Percentiles rank a stretch among this genome's conserved stretches.
phyloP scores from a whole-genome alignment of 139 green algal species.

The Coelastrella sp. region DNA sequence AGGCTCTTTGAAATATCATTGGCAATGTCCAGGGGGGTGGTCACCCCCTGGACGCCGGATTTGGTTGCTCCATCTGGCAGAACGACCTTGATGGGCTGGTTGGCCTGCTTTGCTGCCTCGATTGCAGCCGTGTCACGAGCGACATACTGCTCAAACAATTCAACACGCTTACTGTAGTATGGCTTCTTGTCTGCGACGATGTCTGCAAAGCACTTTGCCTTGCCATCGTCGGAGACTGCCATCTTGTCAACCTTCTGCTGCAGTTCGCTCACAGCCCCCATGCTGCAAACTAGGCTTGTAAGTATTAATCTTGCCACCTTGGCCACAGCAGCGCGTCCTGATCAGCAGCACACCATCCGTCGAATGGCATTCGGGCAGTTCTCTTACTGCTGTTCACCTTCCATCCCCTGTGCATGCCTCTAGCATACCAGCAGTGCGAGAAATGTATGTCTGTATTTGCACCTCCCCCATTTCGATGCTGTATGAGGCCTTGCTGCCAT shows the following conservation, averaged over 20 bases:
- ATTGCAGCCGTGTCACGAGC: conserved; percentile 66
- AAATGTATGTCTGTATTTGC: too few species aligned
- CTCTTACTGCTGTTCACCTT: too few species aligned
- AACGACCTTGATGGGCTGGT: conserved; percentile 83
- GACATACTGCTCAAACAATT: conserved; percentile 90
- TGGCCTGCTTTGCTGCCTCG: conserved; percentile 63
- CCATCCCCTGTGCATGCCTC: too few species aligned
- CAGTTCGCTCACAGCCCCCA: background rate
- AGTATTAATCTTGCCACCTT: too few species aligned
- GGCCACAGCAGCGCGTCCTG: too few species aligned
- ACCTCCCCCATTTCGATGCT: too few species aligned
- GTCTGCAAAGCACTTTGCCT: conserved; percentile 2
- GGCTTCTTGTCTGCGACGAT: conserved; percentile 36
- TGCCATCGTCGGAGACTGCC: conserved; percentile 8
- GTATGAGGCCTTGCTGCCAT: too few species aligned
- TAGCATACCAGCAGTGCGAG: too few species aligned
- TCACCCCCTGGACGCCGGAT: conserved; percentile 83
- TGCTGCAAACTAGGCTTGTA: background rate
- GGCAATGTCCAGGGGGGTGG: conserved; percentile 95
- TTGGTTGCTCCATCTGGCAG: conserved; percentile 86
- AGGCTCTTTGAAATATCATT: conserved; percentile 87
- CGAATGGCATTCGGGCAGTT: too few species aligned
- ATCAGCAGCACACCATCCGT: too few species aligned
- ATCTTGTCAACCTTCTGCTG: background rate
- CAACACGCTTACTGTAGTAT: conserved; percentile 90